Evolutionary conservation across 2,329 filamentous ascomycete genomes (phyloP), one percentile per base, ranked within the genome.

Genomic region (Ramichloridium luteum): DNA sequence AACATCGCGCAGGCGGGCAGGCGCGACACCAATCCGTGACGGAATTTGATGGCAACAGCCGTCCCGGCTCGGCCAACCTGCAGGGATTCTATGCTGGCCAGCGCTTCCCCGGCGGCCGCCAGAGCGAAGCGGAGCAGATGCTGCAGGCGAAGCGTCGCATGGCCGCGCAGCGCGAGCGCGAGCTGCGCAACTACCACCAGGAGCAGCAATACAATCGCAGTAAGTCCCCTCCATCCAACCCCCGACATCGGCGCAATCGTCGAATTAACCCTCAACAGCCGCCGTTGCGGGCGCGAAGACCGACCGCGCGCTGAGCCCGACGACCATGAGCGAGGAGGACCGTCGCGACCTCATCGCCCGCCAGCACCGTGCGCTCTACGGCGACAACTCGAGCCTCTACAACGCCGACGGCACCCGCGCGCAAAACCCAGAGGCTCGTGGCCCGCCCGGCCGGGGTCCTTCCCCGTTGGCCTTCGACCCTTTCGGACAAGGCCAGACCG

Each of bases 121-220:
- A 71, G 64, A 86, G 72, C 68, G 90, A 96, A 67, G 83, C 85
- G 60, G 90, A 96, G 67, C 86, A 94, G 67, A 84, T 94, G 76
- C 83, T 93, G 72, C 90, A 96, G 75, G 86, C 85, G 53, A 96
- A 96, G 74, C 84, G 90, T 68, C 81, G 88, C 70, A 92, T 96
- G 83, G 90, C 90, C 55, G 90, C 90, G 60, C 90, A 96, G 67
- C 83, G 90, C 64, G 90, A 98, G 71, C 82, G 88, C 64, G 90
- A 98, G 69, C 78, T 98, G 62, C 84, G 90, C 64, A 98, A 96
- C 66, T 93, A 96, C 67, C 90, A 98, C 67, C 92, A 94, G 67
- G 90, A 98, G 74, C 90, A 98, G 74, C 90, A 98, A 76, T 96
- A 93, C 67, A 93, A 96, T 71, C 79, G 88, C 83, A 94, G 90